Evolutionary conservation across 2,329 filamentous ascomycete genomes (phyloP), one percentile per base, ranked within the genome.

Genomic region (Ceratocystiopsis brevicomis): DNA sequence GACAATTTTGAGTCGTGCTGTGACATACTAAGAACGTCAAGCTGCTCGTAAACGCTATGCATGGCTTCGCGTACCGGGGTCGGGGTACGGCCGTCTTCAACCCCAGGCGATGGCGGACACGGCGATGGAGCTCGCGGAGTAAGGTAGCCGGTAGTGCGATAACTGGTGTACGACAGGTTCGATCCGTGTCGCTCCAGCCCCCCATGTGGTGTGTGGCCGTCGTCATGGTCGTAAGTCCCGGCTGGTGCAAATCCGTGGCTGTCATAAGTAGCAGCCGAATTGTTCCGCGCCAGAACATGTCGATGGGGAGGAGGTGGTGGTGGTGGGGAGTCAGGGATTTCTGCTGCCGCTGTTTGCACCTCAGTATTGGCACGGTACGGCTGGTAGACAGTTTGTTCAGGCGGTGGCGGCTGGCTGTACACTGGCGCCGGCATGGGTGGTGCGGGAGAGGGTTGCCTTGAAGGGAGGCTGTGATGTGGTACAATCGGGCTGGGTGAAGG

Each of bases 21-120:
- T 37, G 72, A 65, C 52, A 78, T 66, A 16, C 79, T 79, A 67
- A 98, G 83, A 47, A 87, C 86, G 55, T 93, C 80, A 38, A 98
- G 62, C 44, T 90, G 92, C 50, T 90, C 85, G 76, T 96, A 95
- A 4, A 98, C 87, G 59, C 92, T 88, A 55, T 96, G 88, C 86
- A 98, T 98, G 1, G 90, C 90, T 58, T 87, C 85, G 46, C 90
- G 73, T 3, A 98, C 64, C 0, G 90, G 90, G 3, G 90, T 96
- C 1, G 90, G 90, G 0, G 90, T 98, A 57, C 83, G 65, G 1
- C 76, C 76, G 69, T 73, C 33, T 67, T 73, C 33, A 13, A 13
- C 8, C 2, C 33, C 33, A 8, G 33, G 33, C 4, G 33, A 34
- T 11, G 33, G 33, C 33, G 33, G 13, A 10, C 25, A 30, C 33